These are phyloP conservation scores for Platanus orientalis DNA, from an alignment of 164 flowering plant genomes.

Conservation along the genomic window DNA sequence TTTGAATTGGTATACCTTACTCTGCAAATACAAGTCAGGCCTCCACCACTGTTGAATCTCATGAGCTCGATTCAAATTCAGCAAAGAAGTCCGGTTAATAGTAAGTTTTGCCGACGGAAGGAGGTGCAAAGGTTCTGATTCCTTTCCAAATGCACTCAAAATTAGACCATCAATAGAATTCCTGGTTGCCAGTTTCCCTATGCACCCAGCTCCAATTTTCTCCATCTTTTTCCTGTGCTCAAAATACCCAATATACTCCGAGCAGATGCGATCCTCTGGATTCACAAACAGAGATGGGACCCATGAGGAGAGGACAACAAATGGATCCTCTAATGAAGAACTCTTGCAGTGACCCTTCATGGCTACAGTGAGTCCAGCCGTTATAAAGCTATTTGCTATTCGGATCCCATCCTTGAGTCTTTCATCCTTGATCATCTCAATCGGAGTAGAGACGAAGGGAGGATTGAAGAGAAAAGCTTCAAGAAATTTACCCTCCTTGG, in stretches of 20 bases:
- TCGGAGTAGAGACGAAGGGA: conserved; percentile 69
- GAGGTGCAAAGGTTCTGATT: conserved; percentile 55
- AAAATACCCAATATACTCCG: conserved; percentile 73
- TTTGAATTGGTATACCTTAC: conserved; percentile 34
- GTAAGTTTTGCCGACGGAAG: conserved; percentile 64
- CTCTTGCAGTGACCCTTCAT: conserved; percentile 22
- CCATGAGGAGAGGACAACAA: conserved; percentile 48
- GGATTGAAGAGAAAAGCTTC: conserved; percentile 84
- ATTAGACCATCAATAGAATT: conserved; percentile 47
- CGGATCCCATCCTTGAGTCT: conserved; percentile 58
- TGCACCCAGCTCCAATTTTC: conserved; percentile 49
- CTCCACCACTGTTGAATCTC: conserved; percentile 84
- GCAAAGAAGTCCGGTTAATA: conserved; percentile 30
- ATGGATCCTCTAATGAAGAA: conserved; percentile 33
- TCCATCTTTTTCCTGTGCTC: conserved; percentile 71
- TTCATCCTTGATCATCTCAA: conserved; percentile 61
- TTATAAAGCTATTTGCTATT: conserved; percentile 54
- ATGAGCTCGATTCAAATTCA: conserved; percentile 49
- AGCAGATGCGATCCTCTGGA: conserved; percentile 53
- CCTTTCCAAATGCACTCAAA: conserved; percentile 47
- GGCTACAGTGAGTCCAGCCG: conserved; percentile 62
- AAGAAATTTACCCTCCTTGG: conserved; percentile 46
- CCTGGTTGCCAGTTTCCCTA: conserved; percentile 59
- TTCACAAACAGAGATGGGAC: conserved; percentile 58
- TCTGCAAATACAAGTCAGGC: conserved; percentile 35